Evolutionary conservation across 202 grass and related monocot genomes (phyloP), one percentile per base, ranked within the genome.

Genomic region (Musa balbisiana): DNA sequence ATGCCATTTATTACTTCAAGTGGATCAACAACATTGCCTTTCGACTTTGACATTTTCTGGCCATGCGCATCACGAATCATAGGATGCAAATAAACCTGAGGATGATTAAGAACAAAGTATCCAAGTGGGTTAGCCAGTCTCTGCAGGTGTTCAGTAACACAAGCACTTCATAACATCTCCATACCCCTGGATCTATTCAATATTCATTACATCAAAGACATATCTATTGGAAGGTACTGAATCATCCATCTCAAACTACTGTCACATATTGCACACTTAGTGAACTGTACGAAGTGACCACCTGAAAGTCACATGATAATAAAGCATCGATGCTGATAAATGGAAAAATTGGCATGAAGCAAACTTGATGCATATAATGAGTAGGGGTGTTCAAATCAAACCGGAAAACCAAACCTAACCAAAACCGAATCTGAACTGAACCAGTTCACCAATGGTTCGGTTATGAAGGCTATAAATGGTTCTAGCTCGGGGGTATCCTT

Each of bases 31-130:
- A 93, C 91, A 26, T 98, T 98, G 29, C 94, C 94, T 70, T 93
- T 83, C 20, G 91, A 98, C 64, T 98, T 98, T 54, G 91, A 94
- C 88, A 98, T 93, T 76, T 98, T 98, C 6, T 87, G 75, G 9
- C 94, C 94, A 71, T 92, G 94, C 27, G 94, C 91, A 83, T 98
- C 94, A 12, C 94, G 88, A 70, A 98, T 82, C 74, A 98, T 94
- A 69, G 94, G 94, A 74, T 94, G 94, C 78, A 98, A 89, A 86
- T 93, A 98, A 43, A 98, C 91, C 91, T 98, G 68, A 19, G 2
- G 21, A 43, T 70, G 22, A 73, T 69, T 10, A 51, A 16, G 9
- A 16, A 55, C 20, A n/a, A 67, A 49, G 65, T 33, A 56, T 51
- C 51, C 62, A 51, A 55, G 56, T 58, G 17, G 11, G 60, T 64